Evolutionary conservation across 2,329 filamentous ascomycete species (phyloP).

Genomic region (Scedosporium minutisporum): DNA sequence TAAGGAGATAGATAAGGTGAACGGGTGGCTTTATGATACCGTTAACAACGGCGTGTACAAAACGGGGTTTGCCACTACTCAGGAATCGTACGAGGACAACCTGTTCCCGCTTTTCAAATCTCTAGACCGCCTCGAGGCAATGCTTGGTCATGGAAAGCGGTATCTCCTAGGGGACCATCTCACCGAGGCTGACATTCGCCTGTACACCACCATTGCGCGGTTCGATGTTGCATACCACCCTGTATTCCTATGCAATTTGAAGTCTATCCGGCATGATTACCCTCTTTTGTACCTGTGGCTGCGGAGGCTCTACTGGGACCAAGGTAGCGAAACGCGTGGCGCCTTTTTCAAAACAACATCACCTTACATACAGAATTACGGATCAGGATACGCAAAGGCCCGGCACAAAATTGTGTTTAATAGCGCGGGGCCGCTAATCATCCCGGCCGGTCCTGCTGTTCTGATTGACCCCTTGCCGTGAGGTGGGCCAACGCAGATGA

Average conservation of each 20-base stretch:
- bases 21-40: conserved; percentile 55
- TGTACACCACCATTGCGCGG: conserved; percentile 56
- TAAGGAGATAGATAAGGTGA: conserved; percentile 52
- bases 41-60: conserved; percentile 43
- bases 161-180: conserved; percentile 55
- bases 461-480: conserved; percentile 9
- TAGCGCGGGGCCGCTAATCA: conserved; percentile 17
- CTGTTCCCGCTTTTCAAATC: conserved; percentile 51
- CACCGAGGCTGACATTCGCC: conserved; percentile 60
- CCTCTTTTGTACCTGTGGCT: conserved; percentile 61
- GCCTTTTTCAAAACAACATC: conserved; percentile 61
- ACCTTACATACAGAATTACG: conserved; percentile 34
- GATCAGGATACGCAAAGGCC: conserved; percentile 17
- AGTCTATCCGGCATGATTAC: conserved; percentile 53
- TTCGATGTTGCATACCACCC: conserved; percentile 63
- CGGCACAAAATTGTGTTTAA: conserved; percentile 18
- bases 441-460: conserved; percentile 16
- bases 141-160: conserved; percentile 35
- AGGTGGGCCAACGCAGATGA: background rate
- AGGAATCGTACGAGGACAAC: conserved; percentile 56
- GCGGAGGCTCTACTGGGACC: conserved; percentile 61
- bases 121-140: conserved; percentile 53
- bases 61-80: conserved; percentile 55
- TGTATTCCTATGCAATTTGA: conserved; percentile 56
- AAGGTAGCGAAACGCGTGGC: conserved; percentile 24